These are phyloP conservation scores for Daldinia grandis DNA, from an alignment of 495 filamentous ascomycete species.

Conservation along the genomic window DNA sequence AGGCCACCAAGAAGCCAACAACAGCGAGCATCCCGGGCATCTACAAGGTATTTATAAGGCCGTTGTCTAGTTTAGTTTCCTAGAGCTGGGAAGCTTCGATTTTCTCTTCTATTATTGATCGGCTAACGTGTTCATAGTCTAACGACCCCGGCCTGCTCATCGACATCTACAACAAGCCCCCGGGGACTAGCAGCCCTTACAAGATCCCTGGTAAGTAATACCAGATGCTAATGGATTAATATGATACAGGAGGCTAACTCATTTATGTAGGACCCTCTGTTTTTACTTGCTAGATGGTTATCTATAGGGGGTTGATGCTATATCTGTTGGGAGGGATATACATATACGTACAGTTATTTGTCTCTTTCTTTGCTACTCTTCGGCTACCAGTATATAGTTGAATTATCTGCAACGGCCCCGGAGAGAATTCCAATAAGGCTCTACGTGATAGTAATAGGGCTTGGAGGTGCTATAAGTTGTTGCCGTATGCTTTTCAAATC, in stretches of 20 bases:
- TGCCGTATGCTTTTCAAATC: too few relatives aligned
- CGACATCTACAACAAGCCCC: conserved; percentile 51
- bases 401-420: too few relatives aligned
- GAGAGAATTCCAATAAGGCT: too few relatives aligned
- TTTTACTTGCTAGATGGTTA: conserved; percentile 25
- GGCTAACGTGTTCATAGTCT: conserved; percentile 21
- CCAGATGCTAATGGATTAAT: neutral
- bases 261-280: conserved; percentile 18
- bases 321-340: too few relatives aligned
- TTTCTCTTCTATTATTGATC: neutral
- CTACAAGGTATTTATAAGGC: conserved; percentile 49
- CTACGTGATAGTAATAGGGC: too few relatives aligned
- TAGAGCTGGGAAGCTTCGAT: too few relatives aligned
- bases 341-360: too few relatives aligned
- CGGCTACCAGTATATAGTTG: too few relatives aligned
- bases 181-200: conserved; percentile 40
- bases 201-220: conserved; percentile 45
- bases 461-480: too few relatives aligned
- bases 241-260: neutral
- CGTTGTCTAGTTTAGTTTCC: too few relatives aligned
- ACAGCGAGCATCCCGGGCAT: conserved; percentile 57
- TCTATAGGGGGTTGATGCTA: neutral
- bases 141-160: conserved; percentile 51
- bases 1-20: conserved; percentile 44
- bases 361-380: too few relatives aligned